phyloP scores from a whole-genome alignment of 2,329 filamentous ascomycete genomes.

The Drechmeria coniospora region DNA sequence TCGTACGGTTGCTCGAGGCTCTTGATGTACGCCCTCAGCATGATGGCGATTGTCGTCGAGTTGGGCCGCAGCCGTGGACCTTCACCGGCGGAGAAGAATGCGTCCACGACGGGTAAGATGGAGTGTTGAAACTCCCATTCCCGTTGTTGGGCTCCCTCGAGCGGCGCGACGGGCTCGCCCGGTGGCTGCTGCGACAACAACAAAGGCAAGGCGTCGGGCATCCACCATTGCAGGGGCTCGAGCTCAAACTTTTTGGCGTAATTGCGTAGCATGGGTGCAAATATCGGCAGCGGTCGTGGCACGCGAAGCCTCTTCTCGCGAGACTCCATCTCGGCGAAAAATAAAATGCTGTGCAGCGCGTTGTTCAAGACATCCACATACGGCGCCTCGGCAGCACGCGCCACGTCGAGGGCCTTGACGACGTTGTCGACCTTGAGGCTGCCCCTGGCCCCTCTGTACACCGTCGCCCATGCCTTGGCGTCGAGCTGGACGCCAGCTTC shows the following conservation, averaged over 20 bases:
- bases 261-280: slow-evolving; percentile 31
- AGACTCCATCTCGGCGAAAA: slow-evolving; percentile 25
- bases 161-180: slow-evolving; percentile 9
- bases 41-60: slow-evolving; percentile 25
- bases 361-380: slow-evolving; percentile 19
- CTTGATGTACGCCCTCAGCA: slow-evolving; percentile 31
- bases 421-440: slow-evolving; percentile 38
- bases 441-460: slow-evolving; percentile 56
- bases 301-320: slow-evolving; percentile 11
- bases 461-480: slow-evolving; percentile 47
- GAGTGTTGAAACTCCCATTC: slow-evolving; percentile 16
- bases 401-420: slow-evolving; percentile 18
- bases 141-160: slow-evolving; percentile 6
- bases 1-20: slow-evolving; percentile 22
- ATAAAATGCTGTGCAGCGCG: slow-evolving; percentile 32
- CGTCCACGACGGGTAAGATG: slow-evolving; percentile 17
- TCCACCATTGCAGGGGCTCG: slow-evolving; percentile 25
- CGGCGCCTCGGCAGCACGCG: slow-evolving; percentile 32
- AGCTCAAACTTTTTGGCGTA: slow-evolving; percentile 33
- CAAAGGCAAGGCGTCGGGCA: slow-evolving; percentile 20
- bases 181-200: slow-evolving; percentile 10
- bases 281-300: slow-evolving; percentile 21
- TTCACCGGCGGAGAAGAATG: slow-evolving; percentile 12
- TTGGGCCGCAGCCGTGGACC: slow-evolving; percentile 18
- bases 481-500: slow-evolving; percentile 43